phyloP scores from a whole-genome alignment of 495 filamentous ascomycete genomes.

The Penicillium ochrochloron region DNA sequence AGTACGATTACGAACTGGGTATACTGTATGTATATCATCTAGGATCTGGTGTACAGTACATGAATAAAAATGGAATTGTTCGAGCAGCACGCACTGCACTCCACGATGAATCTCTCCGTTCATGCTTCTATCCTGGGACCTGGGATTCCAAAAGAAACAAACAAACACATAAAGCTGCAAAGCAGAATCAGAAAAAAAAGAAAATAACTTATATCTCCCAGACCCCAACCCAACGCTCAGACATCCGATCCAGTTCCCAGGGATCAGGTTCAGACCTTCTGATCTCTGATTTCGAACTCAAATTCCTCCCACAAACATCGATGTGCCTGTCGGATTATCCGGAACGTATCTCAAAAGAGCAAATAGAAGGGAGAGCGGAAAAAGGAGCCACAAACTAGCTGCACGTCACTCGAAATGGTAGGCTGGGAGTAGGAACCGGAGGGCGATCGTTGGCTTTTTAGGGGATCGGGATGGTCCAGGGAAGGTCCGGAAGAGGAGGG shows the following conservation, averaged over 20 bases:
- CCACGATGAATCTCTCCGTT: constrained; percentile 13
- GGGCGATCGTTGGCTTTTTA: constrained; percentile 15
- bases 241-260: constrained; percentile 6
- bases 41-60: background rate
- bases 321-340: constrained; percentile 20
- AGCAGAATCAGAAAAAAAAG: background rate
- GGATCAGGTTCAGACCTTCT: constrained; percentile 19
- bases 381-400: constrained; percentile 1
- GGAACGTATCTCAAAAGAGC: constrained; percentile 13
- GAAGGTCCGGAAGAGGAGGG: constrained; percentile 21
- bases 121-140: background rate
- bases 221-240: background rate
- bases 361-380: background rate
- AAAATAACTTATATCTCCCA: background rate
- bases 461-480: constrained; percentile 22
- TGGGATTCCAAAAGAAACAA: constrained; percentile 5
- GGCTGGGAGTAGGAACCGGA: constrained; percentile 17
- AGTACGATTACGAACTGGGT: background rate
- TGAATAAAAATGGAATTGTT: background rate
- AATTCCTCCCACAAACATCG: background rate
- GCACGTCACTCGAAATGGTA: constrained; percentile 33
- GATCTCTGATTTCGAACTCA: constrained; percentile 20
- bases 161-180: too few species aligned
- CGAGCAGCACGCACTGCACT: background rate
- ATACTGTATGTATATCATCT: background rate